Base-by-base conservation (phyloP, 257 asterid genomes). In the Apocynum venetum region DNA sequence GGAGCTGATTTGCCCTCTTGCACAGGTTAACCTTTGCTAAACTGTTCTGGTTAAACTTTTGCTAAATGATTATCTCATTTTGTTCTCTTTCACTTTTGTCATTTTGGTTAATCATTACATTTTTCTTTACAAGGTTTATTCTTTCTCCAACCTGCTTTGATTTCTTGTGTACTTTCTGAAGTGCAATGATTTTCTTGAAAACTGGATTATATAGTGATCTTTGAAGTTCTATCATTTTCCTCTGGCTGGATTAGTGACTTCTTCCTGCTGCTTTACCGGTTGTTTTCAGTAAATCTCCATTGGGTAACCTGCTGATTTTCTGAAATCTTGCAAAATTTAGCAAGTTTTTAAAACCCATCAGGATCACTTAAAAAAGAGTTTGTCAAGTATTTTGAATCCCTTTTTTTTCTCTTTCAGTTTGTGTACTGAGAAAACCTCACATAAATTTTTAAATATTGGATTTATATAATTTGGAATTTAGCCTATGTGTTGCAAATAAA, bases 1-100 rank as follows among this genome's bases (percentile, higher is more conserved):
- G 93, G 99, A 84, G 99, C 99, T 76, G 96, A 88, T 86, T 77
- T 89, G 80, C 99, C 99, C 75, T 89, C 99, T 75, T 93, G 91
- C 80, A 89, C 98, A 89, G 97, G 99, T 95, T 67, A 8, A 55
- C 49, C 7, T 46, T 46, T 46, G 6, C 49, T 46, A 8, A 46
- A 4, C 7, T 8, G 4, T 46, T 46, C 49, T 46, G 31, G 31
- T 25, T 25, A 25, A 25, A 79, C 35, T 85, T 86, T 66, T 17
- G 5, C 77, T 75, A 25, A n/a, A 38, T 11, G 69, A 49, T 49
- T 31, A 59, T 72, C 69, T 63, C 74, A 25, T 63, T 46, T 48
- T 25, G 1, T 47, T 8, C 17, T 17, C 12, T 68, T 13, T 40
- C 17, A 35, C 47, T 49, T 46, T 70, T 53, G 53, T 38, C 5